Base-by-base conservation (phyloP, 495 filamentous ascomycete species). In the Aspergillus conjunctus region DNA sequence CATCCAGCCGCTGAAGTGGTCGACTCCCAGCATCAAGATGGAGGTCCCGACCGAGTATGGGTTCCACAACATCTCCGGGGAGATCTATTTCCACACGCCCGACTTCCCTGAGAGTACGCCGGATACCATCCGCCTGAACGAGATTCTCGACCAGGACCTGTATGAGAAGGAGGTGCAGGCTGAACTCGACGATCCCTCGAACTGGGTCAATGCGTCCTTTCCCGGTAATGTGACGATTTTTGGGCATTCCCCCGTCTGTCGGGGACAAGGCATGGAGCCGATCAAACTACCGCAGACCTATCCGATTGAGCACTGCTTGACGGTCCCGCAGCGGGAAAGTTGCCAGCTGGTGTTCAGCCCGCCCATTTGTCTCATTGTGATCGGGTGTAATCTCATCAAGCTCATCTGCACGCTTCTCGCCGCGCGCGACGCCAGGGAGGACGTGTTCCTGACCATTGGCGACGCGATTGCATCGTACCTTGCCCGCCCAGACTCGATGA, bases 381-480 rank as follows among this genome's bases (percentile, higher is more conserved):
- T 61, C n/a, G 8, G 32, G 1, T 61, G 59, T 31, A 65, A 65
- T 31, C 8, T 53, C 6, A 55, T 66, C 50, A 70, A 70, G 26
- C 3, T 65, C 2, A 11, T 59, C 10, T 65, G 58, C 21, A 65
- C 61, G 30, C 48, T 43, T 0, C 6, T 65, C 0, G 39, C 52
- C 0, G 55, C 54, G 6, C 48, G 51, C 5, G 31, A 21, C 14
- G 22, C 22, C 1, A 56, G 64, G 7, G 37, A 57, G 1, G 48
- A 58, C 3, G 22, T 61, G 2, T 44, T 70, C 14, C 9, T 63
- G 32, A 70, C 65, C 0, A 18, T 62, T 14, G 67, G 67, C 12
- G 67, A 70, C 33, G 67, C 65, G 2, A 58, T 70, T 15, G 22
- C 64, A 3, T 70, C 67, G 1, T 70, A 63, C n/a, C 56, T 70